Evolutionary conservation across 164 flowering plant genomes (phyloP), one percentile per base, ranked within the genome.

Genomic region (Buxus sempervirens): DNA sequence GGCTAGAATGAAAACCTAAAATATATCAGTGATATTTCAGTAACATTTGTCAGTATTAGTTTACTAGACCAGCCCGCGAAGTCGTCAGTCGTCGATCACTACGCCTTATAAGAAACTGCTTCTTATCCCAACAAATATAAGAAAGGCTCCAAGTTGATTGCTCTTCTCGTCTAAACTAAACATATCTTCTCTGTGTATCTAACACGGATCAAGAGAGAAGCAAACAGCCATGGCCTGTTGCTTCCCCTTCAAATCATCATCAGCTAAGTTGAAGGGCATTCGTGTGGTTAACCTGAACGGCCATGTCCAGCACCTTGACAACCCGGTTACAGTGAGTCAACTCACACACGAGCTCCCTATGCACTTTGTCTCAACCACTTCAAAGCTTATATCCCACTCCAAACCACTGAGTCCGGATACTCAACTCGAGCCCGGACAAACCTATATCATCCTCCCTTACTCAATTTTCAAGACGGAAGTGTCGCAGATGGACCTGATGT

Each of bases 361-460:
- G 32, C 75, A 78, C 14, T 76, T 79, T 51, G 53, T 82, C 5
- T 82, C 71, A 80, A 78, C 85, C 8, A 57, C 80, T 0, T 65
- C 78, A 12, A 78, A 81, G 70, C 78, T 82, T 8, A 70, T 75
- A 32, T 65, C 74, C 5, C 5, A 23, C 12, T 54, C 78, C n/a
- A 62, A 69, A 54, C 79, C 81, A n/a, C 55, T 83, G 16, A 26
- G 38, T 25, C 77, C 72, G 3, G 72, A 72, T 0, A 21, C 79
- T 8, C 63, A 49, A 16, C 82, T 83, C 20, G 58, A 80, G 49
- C 68, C 69, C 0, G 83, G 85, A 36, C 69, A 70, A 5, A 22
- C 80, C 42, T 83, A 83, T 67, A 76, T 83, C 74, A 7, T 81
- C 25, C 64, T 83, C 10, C 83, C 87, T 15, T 64, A 20, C 77